Evolutionary conservation across 495 filamentous ascomycete species (phyloP).

Genomic region (Clavariopsis aquatica): DNA sequence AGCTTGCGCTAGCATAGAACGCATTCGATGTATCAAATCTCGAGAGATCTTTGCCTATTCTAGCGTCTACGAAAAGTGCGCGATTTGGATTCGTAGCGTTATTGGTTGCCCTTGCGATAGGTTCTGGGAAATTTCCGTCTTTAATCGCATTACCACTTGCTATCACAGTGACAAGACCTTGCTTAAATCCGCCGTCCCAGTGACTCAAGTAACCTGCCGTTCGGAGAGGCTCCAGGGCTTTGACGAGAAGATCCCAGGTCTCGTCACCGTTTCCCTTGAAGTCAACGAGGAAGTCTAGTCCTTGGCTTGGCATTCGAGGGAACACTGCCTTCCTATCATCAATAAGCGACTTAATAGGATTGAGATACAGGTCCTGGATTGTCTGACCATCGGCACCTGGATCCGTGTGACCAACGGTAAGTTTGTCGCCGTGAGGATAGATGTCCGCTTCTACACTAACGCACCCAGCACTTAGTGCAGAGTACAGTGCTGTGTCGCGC

Average conservation of each 20-base stretch:
- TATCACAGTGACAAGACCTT: conserved; percentile 71
- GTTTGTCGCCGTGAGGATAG: conserved; percentile 17
- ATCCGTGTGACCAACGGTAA: conserved; percentile 64
- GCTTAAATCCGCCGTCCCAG: conserved; percentile 54
- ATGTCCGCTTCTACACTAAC: conserved; percentile 44
- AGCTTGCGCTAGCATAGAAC: conserved; percentile 10
- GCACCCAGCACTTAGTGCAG: conserved; percentile 39
- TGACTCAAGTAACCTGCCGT: conserved; percentile 61
- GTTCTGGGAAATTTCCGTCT: conserved; percentile 39
- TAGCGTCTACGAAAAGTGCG: conserved; percentile 14
- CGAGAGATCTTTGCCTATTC: conserved; percentile 7
- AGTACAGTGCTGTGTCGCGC: conserved; percentile 23
- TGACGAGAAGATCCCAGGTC: conserved; percentile 44
- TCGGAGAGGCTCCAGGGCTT: conserved; percentile 65
- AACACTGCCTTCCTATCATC: conserved; percentile 61
- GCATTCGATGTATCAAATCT: conserved; percentile 12
- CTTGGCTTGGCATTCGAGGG: conserved; percentile 58
- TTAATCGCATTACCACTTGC: conserved; percentile 79
- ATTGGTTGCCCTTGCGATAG: background rate
- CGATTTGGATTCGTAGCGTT: conserved; percentile 1
- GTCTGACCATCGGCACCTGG: conserved; percentile 57
- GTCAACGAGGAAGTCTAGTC: conserved; percentile 72
- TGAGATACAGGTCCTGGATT: conserved; percentile 63
- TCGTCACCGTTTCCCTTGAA: conserved; percentile 53
- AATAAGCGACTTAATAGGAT: conserved; percentile 62